Evolutionary conservation across 352 stramenopile species (phyloP), one percentile per base, ranked within the genome.

Genomic region (Globisporangium yorkense): DNA sequence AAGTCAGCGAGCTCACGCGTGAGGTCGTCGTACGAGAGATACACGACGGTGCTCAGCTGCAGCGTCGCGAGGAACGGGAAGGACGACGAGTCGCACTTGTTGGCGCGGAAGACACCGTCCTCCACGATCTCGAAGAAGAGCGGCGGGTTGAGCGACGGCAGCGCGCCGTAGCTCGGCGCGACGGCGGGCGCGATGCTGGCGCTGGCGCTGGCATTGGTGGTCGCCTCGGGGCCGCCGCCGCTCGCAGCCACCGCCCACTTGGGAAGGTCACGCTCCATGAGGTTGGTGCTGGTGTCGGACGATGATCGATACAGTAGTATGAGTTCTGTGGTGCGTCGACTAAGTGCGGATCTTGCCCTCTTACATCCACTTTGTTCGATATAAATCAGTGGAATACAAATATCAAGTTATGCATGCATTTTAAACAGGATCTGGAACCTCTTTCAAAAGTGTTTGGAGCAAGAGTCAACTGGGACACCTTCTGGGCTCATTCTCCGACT

Each of bases 91-190:
- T 94, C 84, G 68, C 81, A 94, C 59, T 92, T 94, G 77, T 94
- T 94, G 59, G 78, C 89, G 44, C 79, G 77, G 50, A 88, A 94
- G 18, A 94, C 84, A 51, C 85, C 73, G 59, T 90, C 76, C 63
- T 92, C 84, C 47, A 94, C 84, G 59, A 94, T 92, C 69, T 92
- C 84, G 59, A 92, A 94, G 76, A 88, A 94, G 57, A 89, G 69
- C 59, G 84, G 84, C 54, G 84, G 82, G 63, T 92, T 94, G 62
- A 92, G 67, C 29, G 81, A 88, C 54, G 81, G 80, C 57, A 92
- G 70, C 62, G 77, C 83, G 35, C 63, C 70, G 43, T 85, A 80
- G 43, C 76, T 62, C 27, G 71, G 63, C 24, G 67, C 59, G 31
- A 65, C 53, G 0, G 45, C 39, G 3, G 66, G 3, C 29, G 68